phyloP scores from a whole-genome alignment of 495 filamentous ascomycete genomes.

The Penicillium odoratum region DNA sequence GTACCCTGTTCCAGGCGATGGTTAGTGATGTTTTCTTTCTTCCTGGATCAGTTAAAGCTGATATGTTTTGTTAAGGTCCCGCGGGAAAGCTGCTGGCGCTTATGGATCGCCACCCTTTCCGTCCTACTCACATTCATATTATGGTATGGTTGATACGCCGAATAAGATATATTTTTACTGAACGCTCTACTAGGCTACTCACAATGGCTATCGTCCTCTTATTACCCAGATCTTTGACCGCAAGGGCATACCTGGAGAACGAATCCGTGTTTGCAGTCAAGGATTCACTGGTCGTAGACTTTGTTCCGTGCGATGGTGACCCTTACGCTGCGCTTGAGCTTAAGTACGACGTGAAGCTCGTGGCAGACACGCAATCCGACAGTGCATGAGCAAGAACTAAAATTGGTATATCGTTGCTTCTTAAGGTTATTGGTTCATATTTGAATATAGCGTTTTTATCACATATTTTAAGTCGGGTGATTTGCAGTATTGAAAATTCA shows the following conservation, averaged over 20 bases:
- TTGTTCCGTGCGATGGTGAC: conserved; percentile 59
- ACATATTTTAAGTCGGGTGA: conserved; percentile 4
- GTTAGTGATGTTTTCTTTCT: conserved; percentile 44
- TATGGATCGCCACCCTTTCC: conserved; percentile 74
- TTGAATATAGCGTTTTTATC: conserved; percentile 13
- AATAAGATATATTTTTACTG: conserved; percentile 13
- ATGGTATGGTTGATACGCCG: conserved; percentile 51
- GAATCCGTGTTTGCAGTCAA: conserved; percentile 80
- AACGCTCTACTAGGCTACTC: conserved; percentile 35
- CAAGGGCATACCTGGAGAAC: conserved; percentile 59
- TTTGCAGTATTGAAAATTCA: not conserved
- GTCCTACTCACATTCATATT: conserved; percentile 84
- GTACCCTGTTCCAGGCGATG: conserved; percentile 73
- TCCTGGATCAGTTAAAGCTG: not conserved
- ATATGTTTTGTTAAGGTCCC: conserved; percentile 30
- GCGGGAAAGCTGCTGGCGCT: conserved; percentile 48
- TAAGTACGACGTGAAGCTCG: conserved; percentile 50
- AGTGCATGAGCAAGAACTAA: conserved; percentile 4
- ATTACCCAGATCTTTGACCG: conserved; percentile 75
- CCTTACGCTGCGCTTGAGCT: conserved; percentile 67
- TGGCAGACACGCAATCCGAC: conserved; percentile 8
- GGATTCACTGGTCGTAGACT: conserved; percentile 68
- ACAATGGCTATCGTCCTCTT: conserved; percentile 55
- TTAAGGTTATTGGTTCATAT: no score
- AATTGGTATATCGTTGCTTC: no score